Evolutionary conservation across 805 yeast genomes (phyloP), one percentile per base, ranked within the genome.

Genomic region (Babjeviella inositovora): DNA sequence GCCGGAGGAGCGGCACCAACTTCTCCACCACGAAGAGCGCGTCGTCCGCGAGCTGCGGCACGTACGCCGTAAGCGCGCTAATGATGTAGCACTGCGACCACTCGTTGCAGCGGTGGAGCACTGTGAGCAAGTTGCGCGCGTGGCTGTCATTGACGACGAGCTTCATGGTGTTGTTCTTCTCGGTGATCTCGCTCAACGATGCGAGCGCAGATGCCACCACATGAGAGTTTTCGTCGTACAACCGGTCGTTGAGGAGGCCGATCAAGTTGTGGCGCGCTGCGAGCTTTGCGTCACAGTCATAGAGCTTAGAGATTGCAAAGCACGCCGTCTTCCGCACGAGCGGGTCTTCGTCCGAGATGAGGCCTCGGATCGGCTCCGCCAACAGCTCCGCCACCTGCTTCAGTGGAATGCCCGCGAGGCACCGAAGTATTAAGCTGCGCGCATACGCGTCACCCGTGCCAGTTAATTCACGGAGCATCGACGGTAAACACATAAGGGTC

Each of bases 11-110:
- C 0, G 94, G 84, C 5, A 75, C 42, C 3, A 68, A 53, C 8
- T 60, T 50, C 18, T 76, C 87, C 13, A 81, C 67, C 35, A 85
- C 38, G 4, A 55, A 53, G 20, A 65, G 47, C 0, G 93, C 82
- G 18, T 76, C 87, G 2, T 53, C 54, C n/a, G 67, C 51, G 0
- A 61, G 52, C 31, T 71, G 68, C 2, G 97, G 96, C 2, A 74
- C 74, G 41, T 60, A 80, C 6, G 66, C 48, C 57, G 70, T 57
- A 19, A 85, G 40, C 0, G 84, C 62, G 26, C 69, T 67, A 25
- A 87, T 46, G 9, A 82, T 54, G 20, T 70, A 62, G 0, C 69
- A 55, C 38, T 75, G 92, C 22, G 70, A 62, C 93, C 94, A 85
- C 45, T 74, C 77, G 32, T 60, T 63, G 35, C 62, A 58, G 43